Percentiles rank a stretch among this genome's conserved stretches.
phyloP scores from a whole-genome alignment of 2,329 filamentous ascomycete genomes.

The Trichoderma sp. region DNA sequence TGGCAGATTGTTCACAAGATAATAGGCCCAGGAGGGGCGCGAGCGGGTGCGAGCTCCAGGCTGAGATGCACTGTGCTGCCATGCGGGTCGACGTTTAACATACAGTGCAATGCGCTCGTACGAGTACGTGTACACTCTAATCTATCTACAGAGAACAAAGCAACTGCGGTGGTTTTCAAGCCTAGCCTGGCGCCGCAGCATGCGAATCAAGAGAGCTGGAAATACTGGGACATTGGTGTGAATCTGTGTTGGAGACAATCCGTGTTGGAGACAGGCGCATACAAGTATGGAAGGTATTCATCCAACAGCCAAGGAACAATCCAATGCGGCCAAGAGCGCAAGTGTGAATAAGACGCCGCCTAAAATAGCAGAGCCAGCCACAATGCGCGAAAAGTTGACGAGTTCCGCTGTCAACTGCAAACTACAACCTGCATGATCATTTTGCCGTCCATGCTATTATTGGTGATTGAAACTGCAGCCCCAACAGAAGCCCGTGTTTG shows the following conservation, averaged over 20 bases:
- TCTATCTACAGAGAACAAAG: background rate
- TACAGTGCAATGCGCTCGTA: background rate
- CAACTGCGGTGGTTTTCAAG: background rate
- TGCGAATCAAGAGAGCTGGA: background rate
- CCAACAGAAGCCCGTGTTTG: background rate
- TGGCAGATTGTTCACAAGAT: slow-evolving; percentile 21
- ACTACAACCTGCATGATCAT: background rate
- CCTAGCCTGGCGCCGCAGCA: background rate
- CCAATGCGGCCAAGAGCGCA: background rate
- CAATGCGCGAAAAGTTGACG: background rate
- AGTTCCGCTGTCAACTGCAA: background rate
- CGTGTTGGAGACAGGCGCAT: background rate
- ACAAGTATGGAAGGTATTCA: background rate
- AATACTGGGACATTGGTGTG: background rate
- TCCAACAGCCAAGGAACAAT: background rate
- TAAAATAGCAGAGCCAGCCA: background rate
- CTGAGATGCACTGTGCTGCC: slow-evolving; percentile 5
- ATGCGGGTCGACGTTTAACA: background rate
- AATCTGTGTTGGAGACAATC: slow-evolving; percentile 5
- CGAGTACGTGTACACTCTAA: background rate
- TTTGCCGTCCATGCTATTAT: background rate
- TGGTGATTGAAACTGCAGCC: background rate
- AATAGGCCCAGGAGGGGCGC: slow-evolving; percentile 15
- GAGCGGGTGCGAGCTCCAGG: background rate
- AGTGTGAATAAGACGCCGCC: background rate